Percentiles rank a stretch among this genome's conserved stretches.
Conservation (phyloP, 2,329 filamentous ascomycete genomes). For the Grosmannia penicillata region DNA sequence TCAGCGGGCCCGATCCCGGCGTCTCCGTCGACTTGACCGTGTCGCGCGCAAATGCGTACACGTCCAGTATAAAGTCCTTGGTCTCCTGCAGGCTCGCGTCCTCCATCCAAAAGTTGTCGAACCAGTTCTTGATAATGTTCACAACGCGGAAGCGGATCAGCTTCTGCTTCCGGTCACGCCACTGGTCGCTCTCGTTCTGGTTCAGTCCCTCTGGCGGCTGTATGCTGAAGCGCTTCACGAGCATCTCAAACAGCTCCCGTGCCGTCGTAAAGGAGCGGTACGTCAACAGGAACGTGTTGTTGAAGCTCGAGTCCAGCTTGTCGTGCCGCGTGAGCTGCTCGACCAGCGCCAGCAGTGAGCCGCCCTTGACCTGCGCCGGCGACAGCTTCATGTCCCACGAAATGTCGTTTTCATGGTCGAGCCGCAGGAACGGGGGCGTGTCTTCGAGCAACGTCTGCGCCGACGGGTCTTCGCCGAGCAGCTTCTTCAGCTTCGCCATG, state of each 20-base stretch:
- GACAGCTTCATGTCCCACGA: slow-evolving; percentile 76
- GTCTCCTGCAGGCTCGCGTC: slow-evolving; percentile 64
- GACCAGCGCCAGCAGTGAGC: slow-evolving; percentile 75
- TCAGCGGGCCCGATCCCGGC: slow-evolving; percentile 69
- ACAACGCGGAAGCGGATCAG: slow-evolving; percentile 91
- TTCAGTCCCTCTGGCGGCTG: slow-evolving; percentile 76
- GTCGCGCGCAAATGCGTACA: slow-evolving; percentile 82
- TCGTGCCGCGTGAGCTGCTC: slow-evolving; percentile 94
- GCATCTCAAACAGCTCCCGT: slow-evolving; percentile 77
- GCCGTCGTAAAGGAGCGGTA: slow-evolving; percentile 92
- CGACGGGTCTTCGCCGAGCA: slow-evolving; percentile 50
- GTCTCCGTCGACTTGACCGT: slow-evolving; percentile 89
- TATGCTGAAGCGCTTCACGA: slow-evolving; percentile 83
- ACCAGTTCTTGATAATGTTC: slow-evolving; percentile 96
- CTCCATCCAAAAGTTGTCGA: slow-evolving; percentile 99
- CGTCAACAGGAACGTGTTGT: slow-evolving; percentile 93
- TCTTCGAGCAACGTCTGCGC: slow-evolving; percentile 49
- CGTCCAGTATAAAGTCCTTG: slow-evolving; percentile 70
- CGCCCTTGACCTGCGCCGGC: slow-evolving; percentile 68
- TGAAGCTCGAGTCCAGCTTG: slow-evolving; percentile 87
- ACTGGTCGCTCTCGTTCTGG: slow-evolving; percentile 63
- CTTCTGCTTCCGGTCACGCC: slow-evolving; percentile 91
- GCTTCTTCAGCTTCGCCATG: slow-evolving; percentile 49
- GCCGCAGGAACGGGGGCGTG: slow-evolving; percentile 65
- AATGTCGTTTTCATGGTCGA: slow-evolving; percentile 81